Percentiles rank a stretch among this genome's conserved stretches.
These are phyloP conservation scores for Podila minutissima DNA, from an alignment of 192 early-diverging fungal species.

Conservation along the genomic window DNA sequence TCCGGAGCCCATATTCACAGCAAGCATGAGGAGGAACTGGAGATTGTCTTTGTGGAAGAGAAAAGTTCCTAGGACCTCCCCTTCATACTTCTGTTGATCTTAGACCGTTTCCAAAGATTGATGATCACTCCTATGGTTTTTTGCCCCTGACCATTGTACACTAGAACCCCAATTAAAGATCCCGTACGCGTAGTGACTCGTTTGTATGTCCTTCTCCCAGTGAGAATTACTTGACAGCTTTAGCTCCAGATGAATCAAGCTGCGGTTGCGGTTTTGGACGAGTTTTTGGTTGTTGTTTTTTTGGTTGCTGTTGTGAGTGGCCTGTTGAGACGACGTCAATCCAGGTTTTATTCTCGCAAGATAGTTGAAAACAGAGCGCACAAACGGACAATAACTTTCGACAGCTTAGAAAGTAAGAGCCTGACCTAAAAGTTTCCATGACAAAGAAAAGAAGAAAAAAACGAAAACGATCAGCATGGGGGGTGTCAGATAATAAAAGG, in stretches of 20 bases:
- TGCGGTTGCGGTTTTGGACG: no score
- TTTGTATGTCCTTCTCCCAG: no score
- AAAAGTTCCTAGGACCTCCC: background rate
- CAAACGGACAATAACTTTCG: conserved; percentile 45
- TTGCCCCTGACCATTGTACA: no score
- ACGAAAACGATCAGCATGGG: background rate
- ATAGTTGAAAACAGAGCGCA: conserved; percentile 46
- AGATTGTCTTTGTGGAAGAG: conserved; percentile 5
- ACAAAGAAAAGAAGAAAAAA: background rate
- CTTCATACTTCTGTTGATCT: no score
- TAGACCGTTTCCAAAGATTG: no score
- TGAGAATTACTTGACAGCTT: no score
- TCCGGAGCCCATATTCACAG: background rate
- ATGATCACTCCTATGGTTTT: no score
- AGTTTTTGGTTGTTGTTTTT: background rate
- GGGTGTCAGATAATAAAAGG: conserved; percentile 1
- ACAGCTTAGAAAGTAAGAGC: conserved; percentile 23
- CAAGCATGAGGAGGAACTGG: background rate
- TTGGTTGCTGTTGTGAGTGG: conserved; percentile 1
- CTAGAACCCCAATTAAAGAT: no score
- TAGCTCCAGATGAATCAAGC: no score
- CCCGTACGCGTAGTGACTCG: no score
- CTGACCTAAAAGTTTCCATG: conserved; percentile 17
- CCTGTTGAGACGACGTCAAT: conserved; percentile 23
- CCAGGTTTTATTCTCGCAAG: conserved; percentile 51